phyloP scores from a whole-genome alignment of 1,284 basidiomycete species.

The Moniliophthora roreri region DNA sequence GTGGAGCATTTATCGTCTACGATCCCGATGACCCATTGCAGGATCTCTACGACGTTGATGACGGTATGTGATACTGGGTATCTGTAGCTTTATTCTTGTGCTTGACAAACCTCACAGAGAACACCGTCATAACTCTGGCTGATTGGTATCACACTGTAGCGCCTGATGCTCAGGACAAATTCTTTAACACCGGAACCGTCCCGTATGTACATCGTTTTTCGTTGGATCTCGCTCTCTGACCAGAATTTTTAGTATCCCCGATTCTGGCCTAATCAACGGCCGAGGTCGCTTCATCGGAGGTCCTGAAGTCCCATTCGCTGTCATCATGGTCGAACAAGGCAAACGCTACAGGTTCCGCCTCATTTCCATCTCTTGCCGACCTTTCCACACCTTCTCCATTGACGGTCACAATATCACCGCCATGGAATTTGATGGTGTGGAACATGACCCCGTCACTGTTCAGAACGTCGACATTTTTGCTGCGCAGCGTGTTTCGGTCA shows the following conservation, averaged over 20 bases:
- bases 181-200: slow-evolving; percentile 35
- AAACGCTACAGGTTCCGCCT: slow-evolving; percentile 44
- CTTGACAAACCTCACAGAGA: slow-evolving; percentile 3
- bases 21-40: slow-evolving; percentile 30
- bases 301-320: slow-evolving; percentile 31
- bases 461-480: slow-evolving; percentile 36
- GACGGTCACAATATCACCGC: slow-evolving; percentile 46
- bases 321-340: slow-evolving; percentile 34
- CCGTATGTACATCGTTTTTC: slow-evolving; percentile 21
- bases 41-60: slow-evolving; percentile 34
- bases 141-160: slow-evolving; percentile 37
- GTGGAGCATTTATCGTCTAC: slow-evolving; percentile 30
- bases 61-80: neutral
- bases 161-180: slow-evolving; percentile 34
- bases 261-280: slow-evolving; percentile 42
- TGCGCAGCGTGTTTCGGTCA: slow-evolving; percentile 34
- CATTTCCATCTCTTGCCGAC: slow-evolving; percentile 49
- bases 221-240: slow-evolving; percentile 9
- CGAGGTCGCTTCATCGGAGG: slow-evolving; percentile 31
- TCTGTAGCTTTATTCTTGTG: neutral
- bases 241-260: slow-evolving; percentile 22
- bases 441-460: slow-evolving; percentile 31
- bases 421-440: slow-evolving; percentile 45
- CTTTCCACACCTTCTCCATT: slow-evolving; percentile 42
- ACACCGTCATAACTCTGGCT: slow-evolving; percentile 26